Base-by-base conservation (phyloP, 2,329 filamentous ascomycete species). In the Cladosporium sp. region DNA sequence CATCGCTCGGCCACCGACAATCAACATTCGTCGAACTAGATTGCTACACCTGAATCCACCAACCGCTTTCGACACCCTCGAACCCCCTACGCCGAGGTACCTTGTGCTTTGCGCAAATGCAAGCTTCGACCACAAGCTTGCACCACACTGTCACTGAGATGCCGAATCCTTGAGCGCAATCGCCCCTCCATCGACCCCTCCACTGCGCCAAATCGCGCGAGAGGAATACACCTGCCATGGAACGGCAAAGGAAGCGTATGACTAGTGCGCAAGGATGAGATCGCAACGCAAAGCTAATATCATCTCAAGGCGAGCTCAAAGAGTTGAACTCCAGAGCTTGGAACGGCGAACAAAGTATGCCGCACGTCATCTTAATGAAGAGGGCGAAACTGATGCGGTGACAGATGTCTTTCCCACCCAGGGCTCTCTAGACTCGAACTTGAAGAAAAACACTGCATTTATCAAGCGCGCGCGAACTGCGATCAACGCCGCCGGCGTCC, bases 361-460 rank as follows among this genome's bases (percentile, higher is more conserved):
- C 30, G 15, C 18, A 30, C 29, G 39, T 13, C 50, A 22, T 35
- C 32, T 15, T 11, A 8, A 7, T 4, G 13, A 39, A 15, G 18
- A 60, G 59, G 55, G 40, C 27, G 49, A 15, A 7, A 35, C 49
- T 55, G 16, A 50, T 9, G 29, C 27, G n/a, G 27, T 45, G 39
- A 29, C 58, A 94, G 90, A 88, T 74, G 73, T 94, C 55, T 89
- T 94, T 64, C 72, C 81, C 48, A 83, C 93, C 59, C 84, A 82
- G 68, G 79, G 80, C 64, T 86, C 87, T 25, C 84, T 97, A 64
- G 92, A 97, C 70, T 95, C 92, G 46, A 93, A 91, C 45, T 78
- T 97, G 69, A 96, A 95, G 74, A 97, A 96, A 76, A 97, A 97
- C 63, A 97, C 92, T 3, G 90, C 91, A 58, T 96, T 97, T 69